Evolutionary conservation across 78 protist genomes (phyloP).

Genomic region (Trichosphaerium sp.): DNA sequence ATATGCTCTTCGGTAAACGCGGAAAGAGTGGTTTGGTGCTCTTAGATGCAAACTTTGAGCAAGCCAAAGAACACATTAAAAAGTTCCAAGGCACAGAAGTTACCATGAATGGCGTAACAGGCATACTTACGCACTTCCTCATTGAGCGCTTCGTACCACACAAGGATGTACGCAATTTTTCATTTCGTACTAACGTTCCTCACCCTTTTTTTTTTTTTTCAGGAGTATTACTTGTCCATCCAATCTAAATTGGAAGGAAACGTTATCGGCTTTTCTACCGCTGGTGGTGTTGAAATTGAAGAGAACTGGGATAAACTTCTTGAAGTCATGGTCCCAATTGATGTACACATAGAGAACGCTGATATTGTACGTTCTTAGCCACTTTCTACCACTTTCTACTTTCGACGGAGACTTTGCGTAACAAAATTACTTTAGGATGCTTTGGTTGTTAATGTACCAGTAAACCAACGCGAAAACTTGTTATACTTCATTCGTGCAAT

Average conservation of each 20-base stretch:
- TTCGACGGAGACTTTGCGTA: too few relatives aligned
- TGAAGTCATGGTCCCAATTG: constrained; percentile 13
- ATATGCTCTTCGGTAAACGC: constrained; percentile 62
- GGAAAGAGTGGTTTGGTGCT: constrained; percentile 67
- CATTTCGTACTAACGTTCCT: too few relatives aligned
- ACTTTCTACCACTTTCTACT: too few relatives aligned
- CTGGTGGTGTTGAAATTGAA: constrained; percentile 78
- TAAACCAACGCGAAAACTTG: too few relatives aligned
- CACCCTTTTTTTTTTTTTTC: too few relatives aligned
- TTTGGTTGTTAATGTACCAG: too few relatives aligned
- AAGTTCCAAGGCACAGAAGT: constrained; percentile 41
- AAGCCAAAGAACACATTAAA: constrained; percentile 37
- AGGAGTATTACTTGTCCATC: constrained; percentile 68
- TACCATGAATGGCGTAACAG: constrained; percentile 33
- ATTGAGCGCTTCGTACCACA: constrained; percentile 77
- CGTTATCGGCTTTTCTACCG: constrained; percentile 41
- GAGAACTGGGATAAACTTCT: constrained; percentile 41
- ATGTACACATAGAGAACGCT: background rate
- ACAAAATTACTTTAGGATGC: too few relatives aligned
- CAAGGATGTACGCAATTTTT: background rate
- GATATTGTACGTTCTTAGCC: too few relatives aligned
- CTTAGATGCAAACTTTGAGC: constrained; percentile 45
- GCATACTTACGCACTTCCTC: constrained; percentile 41
- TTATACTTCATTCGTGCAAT: too few relatives aligned
- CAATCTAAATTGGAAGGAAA: constrained; percentile 49